Evolutionary conservation across 2,329 filamentous ascomycete genomes (phyloP).

Genomic region (Fusarium tricinctum): DNA sequence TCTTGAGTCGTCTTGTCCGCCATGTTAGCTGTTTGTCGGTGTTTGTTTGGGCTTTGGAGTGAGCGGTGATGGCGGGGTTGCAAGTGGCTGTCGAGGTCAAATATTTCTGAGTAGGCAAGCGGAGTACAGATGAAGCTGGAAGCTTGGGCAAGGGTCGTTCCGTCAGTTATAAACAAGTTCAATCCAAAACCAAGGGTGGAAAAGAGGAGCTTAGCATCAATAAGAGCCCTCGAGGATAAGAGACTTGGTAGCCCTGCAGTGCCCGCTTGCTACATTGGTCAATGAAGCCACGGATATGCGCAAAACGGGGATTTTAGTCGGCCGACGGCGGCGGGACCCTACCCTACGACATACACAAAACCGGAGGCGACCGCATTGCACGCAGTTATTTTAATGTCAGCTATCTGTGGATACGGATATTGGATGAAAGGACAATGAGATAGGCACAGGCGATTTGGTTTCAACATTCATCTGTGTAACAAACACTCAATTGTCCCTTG

Average conservation of each 20-base stretch:
- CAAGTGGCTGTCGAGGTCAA: slow-evolving; percentile 19
- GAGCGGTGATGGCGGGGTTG: slow-evolving; percentile 25
- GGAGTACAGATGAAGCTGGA: slow-evolving; percentile 12
- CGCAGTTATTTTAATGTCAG: slow-evolving; percentile 23
- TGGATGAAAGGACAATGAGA: not conserved
- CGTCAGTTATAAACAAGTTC: slow-evolving; percentile 8
- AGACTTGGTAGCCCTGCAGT: slow-evolving; percentile 39
- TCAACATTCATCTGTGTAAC: not conserved
- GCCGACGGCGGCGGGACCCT: slow-evolving; percentile 29
- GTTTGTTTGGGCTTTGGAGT: slow-evolving; percentile 23
- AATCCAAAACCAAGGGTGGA: slow-evolving; percentile 30
- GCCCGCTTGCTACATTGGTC: slow-evolving; percentile 31
- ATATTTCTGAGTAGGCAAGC: slow-evolving; percentile 29
- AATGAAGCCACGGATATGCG: slow-evolving; percentile 47
- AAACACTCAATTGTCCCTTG: slow-evolving; percentile 1
- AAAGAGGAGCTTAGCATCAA: slow-evolving; percentile 35
- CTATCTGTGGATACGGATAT: slow-evolving; percentile 3
- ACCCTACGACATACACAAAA: slow-evolving; percentile 19
- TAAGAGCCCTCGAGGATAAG: slow-evolving; percentile 42
- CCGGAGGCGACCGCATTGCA: slow-evolving; percentile 41
- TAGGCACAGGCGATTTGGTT: not conserved
- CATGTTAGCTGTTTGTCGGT: slow-evolving; percentile 45
- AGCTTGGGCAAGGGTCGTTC: not conserved
- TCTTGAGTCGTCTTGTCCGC: slow-evolving; percentile 44
- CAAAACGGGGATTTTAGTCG: slow-evolving; percentile 44